Evolutionary conservation across 768 basidiomycete genomes (phyloP), one percentile per base, ranked within the genome.

Genomic region (Rhodotorula kratochvilovae): DNA sequence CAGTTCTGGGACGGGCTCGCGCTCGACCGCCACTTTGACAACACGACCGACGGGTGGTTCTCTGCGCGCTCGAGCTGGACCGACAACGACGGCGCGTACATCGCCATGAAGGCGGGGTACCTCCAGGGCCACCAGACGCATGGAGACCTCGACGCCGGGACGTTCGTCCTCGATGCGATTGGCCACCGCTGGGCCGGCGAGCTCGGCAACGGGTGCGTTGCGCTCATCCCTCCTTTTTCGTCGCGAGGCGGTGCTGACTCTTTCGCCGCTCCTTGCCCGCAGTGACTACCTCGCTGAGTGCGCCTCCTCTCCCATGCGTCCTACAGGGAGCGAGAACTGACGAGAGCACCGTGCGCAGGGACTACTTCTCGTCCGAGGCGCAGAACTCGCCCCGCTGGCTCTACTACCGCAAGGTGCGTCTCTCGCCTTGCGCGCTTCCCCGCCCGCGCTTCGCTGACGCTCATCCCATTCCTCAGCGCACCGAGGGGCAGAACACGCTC

Each of bases 401-500:
- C 72, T 98, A 96, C 83, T 99, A 96, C 84, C 86, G 94, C 79
- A 98, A 53, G 51, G 51, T 53, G 51, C 51, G 51, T 50, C 17
- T 46, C 45, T 6, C 45, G 17, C 21, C 12, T 5, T 21, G 8
- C 16, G 45, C 16, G 17, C 17, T 46, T 21, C 17, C 45, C 21
- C 45, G 45, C 5, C 11, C 19, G 7, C 45, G 15, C 45, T 42
- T 6, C 54, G 45, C 46, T 50, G 61, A 19, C 46, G 42, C 2
- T 50, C 56, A 3, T 53, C 16, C 15, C 50, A 1, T n/a, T 27
- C 12, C 33, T 12, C 33, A 94, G 84, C 87, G 88, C 82, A 96
- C 95, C 8, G 92, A 95, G 81, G 96, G 96, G 5, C 96, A 99
- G 83, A 99, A 98, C 83, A 93, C 92, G 11, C 84, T 99, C 72